Base-by-base conservation (phyloP, 345 rosid species). In the Orychophragmus violaceus region DNA sequence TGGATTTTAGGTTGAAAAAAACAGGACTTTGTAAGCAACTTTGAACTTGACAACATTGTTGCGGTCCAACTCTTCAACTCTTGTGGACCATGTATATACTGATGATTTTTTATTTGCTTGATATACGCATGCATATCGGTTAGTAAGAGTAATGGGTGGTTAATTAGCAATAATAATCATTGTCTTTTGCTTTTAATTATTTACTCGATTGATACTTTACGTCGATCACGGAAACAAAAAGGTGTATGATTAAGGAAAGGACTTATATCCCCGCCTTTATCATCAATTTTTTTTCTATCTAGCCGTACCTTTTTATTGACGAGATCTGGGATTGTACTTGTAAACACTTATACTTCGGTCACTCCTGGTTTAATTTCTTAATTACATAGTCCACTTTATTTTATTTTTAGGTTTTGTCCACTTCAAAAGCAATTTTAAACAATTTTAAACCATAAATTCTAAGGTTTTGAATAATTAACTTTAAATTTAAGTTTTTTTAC, bases 1-100 rank as follows among this genome's bases (percentile, higher is more conserved):
- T 60, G 69, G 74, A 74, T 29, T 22, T 30, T 61, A 25, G 44
- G 77, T 74, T 67, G 74, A 68, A 74, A 54, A 60, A 45, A 61
- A 2, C 21, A 35, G 0, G 64, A 68, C 69, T 74, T 62, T 54
- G 30, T 45, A 19, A 44, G 60, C 74, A 54, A 68, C 18, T 55
- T 68, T 36, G 69, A 68, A 22, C 64, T 54, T 44, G 64, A 60
- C 54, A 74, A 46, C 45, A 66, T 22, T 19, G 42, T n/a, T 66
- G 62, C 50, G 68, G 49, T 66, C 60, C 68, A 60, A 67, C 52
- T 66, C 56, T 66, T 74, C 68, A 52, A 66, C 51, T 44, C 22
- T 68, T n/a, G 77, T 74, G 74, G 74, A 74, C 73, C 68, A n/a
- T n/a, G 33, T 33, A 23, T 49, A 23, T 48, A 21, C 10, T 19